A percentile compares a stretch with the other conserved stretches of the same genome.
These are phyloP conservation scores for Galerina marginata DNA, from an alignment of 768 basidiomycete species.

Conservation along the genomic window DNA sequence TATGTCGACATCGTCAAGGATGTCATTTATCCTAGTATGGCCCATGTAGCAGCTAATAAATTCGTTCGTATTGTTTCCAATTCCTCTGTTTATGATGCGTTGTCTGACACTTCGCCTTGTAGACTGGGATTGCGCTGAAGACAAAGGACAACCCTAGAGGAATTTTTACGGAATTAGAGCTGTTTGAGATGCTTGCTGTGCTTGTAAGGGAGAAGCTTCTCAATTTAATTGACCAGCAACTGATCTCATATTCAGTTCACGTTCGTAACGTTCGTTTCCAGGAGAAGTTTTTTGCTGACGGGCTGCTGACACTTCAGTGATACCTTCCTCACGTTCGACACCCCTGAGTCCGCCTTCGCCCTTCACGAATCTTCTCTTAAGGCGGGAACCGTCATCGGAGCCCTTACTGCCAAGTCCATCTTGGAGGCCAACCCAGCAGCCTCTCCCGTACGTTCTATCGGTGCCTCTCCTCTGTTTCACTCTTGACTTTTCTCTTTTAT, in stretches of 20 bases:
- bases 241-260: constrained; percentile 6
- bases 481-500: background rate
- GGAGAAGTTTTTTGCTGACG: background rate
- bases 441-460: constrained; percentile 14
- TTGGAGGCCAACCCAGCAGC: constrained; percentile 10
- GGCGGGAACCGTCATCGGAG: constrained; percentile 14
- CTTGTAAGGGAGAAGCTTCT: constrained; percentile 30
- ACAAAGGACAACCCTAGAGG: constrained; percentile 49
- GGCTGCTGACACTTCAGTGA: constrained; percentile 1
- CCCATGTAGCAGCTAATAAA: constrained; percentile 42
- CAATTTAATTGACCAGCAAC: background rate
- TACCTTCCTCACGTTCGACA: constrained; percentile 16
- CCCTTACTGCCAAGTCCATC: constrained; percentile 13
- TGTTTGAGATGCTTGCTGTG: constrained; percentile 48
- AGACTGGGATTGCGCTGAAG: constrained; percentile 54
- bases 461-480: background rate
- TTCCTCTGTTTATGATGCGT: background rate
- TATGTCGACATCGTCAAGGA: constrained; percentile 55
- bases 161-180: constrained; percentile 49
- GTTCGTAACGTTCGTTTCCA: background rate
- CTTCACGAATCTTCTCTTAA: constrained; percentile 12
- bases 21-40: constrained; percentile 49
- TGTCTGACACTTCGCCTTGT: background rate
- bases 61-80: constrained; percentile 7
- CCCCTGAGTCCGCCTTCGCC: constrained; percentile 9